Conservation (phyloP, 2,329 filamentous ascomycete genomes). For the Rhinocladiella mackenziei region DNA sequence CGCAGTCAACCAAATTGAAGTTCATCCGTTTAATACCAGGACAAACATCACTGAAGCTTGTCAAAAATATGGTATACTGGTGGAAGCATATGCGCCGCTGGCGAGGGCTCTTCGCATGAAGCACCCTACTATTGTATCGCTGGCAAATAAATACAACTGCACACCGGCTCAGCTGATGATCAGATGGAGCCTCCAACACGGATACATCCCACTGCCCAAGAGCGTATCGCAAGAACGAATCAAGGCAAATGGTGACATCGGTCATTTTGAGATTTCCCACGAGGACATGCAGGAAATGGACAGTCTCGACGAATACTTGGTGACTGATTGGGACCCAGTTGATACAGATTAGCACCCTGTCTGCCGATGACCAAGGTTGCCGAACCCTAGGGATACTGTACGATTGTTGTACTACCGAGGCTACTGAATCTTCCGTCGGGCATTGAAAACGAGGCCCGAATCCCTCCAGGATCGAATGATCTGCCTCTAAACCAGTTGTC, state of each 20-base stretch:
- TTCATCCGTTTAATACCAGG: slow-evolving; percentile 69
- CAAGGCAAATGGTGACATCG: slow-evolving; percentile 60
- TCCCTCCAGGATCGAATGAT: no score
- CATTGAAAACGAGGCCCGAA: no score
- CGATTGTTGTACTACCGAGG: no score
- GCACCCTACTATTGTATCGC: slow-evolving; percentile 57
- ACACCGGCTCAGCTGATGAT: slow-evolving; percentile 71
- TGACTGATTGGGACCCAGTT: slow-evolving; percentile 58
- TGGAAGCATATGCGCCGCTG: slow-evolving; percentile 78
- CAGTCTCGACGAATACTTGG: slow-evolving; percentile 65
- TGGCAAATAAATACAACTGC: slow-evolving; percentile 66
- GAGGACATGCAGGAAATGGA: slow-evolving; percentile 51
- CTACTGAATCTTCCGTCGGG: no score
- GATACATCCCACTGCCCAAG: slow-evolving; percentile 70
- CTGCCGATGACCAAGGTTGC: background rate
- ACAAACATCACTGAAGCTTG: slow-evolving; percentile 64
- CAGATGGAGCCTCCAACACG: slow-evolving; percentile 73
- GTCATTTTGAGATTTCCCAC: slow-evolving; percentile 34
- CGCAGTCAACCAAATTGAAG: slow-evolving; percentile 74
- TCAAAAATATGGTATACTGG: slow-evolving; percentile 60
- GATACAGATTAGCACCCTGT: slow-evolving; percentile 21
- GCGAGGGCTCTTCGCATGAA: slow-evolving; percentile 67
- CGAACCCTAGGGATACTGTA: no score
- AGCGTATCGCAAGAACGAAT: slow-evolving; percentile 61
- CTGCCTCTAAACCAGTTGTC: no score